phyloP scores from a whole-genome alignment of 805 yeast genomes.

The Allodekkera sacchari region DNA sequence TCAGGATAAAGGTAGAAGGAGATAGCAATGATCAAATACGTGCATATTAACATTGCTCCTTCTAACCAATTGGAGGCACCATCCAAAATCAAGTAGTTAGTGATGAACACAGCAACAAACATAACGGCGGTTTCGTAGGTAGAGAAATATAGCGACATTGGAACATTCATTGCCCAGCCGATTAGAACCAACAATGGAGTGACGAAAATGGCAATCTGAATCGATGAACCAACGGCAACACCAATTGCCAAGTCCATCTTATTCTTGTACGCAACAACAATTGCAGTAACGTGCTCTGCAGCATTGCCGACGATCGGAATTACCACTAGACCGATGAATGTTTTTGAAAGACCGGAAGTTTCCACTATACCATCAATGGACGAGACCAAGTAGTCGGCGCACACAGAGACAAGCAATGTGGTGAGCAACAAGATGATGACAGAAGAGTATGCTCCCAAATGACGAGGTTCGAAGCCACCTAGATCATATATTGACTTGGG shows the following conservation, averaged over 20 bases:
- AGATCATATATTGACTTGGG: slow-evolving; percentile 23
- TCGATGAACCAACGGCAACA: slow-evolving; percentile 92
- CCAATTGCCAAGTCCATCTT: slow-evolving; percentile 97
- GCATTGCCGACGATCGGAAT: slow-evolving; percentile 98
- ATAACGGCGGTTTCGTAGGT: slow-evolving; percentile 90
- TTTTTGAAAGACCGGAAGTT: slow-evolving; percentile 79
- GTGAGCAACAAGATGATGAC: slow-evolving; percentile 48
- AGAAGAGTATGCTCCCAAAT: slow-evolving; percentile 47
- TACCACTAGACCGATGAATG: slow-evolving; percentile 88
- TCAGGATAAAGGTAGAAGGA: slow-evolving; percentile 90
- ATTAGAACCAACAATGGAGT: slow-evolving; percentile 91
- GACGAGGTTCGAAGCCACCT: too few species aligned
- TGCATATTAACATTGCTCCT: slow-evolving; percentile 85
- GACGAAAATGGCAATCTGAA: slow-evolving; percentile 91
- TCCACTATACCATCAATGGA: slow-evolving; percentile 86
- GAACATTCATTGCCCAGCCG: slow-evolving; percentile 89
- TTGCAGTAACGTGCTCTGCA: slow-evolving; percentile 97
- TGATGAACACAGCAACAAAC: slow-evolving; percentile 81
- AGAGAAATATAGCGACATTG: slow-evolving; percentile 88
- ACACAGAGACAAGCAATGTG: slow-evolving; percentile 75
- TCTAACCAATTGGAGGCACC: slow-evolving; percentile 97
- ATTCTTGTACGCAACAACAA: slow-evolving; percentile 88
- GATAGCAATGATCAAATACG: slow-evolving; percentile 79
- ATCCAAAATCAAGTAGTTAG: slow-evolving; percentile 80
- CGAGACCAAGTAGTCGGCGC: slow-evolving; percentile 92